phyloP scores from a whole-genome alignment of 257 asterid species.

The Gentiana straminea region DNA sequence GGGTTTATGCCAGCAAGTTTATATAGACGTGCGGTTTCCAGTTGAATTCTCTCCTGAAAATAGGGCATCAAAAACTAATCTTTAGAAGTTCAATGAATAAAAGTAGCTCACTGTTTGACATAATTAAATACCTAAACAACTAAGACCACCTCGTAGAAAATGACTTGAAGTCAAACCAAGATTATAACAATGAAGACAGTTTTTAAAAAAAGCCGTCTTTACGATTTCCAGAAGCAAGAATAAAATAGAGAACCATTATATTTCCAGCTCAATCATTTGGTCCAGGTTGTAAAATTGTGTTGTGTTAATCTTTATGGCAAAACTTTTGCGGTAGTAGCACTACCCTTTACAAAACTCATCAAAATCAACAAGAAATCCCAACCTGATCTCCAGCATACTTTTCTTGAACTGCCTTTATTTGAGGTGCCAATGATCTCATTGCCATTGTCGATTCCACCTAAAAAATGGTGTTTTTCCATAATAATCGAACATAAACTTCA shows the following conservation, averaged over 20 bases:
- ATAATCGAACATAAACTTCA: not conserved
- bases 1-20: constrained; percentile 98
- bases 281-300: too few relatives aligned
- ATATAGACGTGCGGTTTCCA: constrained; percentile 91
- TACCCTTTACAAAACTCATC: not conserved
- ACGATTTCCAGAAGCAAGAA: too few relatives aligned
- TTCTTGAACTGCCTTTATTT: constrained; percentile 95
- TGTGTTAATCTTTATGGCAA: too few relatives aligned
- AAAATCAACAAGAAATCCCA: constrained; percentile 18
- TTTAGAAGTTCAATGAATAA: too few relatives aligned
- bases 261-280: too few relatives aligned
- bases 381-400: constrained; percentile 98
- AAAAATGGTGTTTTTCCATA: constrained; percentile 7
- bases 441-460: constrained; percentile 99
- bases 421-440: constrained; percentile 92
- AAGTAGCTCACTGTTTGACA: not conserved
- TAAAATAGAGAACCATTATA: too few relatives aligned
- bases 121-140: not conserved
- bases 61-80: constrained; percentile 1
- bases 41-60: constrained; percentile 85
- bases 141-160: too few relatives aligned
- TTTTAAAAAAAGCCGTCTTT: too few relatives aligned
- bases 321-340: too few relatives aligned
- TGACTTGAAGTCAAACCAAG: too few relatives aligned
- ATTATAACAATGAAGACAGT: too few relatives aligned